These are phyloP conservation scores for Brassica incana DNA, from an alignment of 345 rosid species.

Conservation along the genomic window DNA sequence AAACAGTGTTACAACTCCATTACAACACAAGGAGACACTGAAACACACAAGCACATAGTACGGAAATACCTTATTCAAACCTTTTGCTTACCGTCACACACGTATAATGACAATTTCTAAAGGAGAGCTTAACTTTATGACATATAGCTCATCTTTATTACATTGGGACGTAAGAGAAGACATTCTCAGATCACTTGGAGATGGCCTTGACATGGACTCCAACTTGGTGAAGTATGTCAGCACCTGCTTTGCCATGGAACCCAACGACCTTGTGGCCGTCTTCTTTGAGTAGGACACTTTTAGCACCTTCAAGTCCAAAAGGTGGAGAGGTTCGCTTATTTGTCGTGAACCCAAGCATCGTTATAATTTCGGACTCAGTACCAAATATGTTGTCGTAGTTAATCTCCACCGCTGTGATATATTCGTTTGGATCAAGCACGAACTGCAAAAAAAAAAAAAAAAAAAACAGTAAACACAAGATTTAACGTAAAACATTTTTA, in stretches of 20 bases:
- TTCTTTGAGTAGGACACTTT: background rate
- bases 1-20: slow-evolving; percentile 9
- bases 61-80: slow-evolving; percentile 34
- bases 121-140: background rate
- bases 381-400: slow-evolving; percentile 2
- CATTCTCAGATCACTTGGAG: slow-evolving; percentile 13
- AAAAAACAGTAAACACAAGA: background rate
- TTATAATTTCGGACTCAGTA: background rate
- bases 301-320: background rate
- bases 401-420: background rate
- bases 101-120: slow-evolving; percentile 14
- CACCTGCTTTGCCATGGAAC: background rate
- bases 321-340: background rate
- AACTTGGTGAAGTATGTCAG: background rate
- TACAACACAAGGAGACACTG: background rate
- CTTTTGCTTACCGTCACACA: slow-evolving; percentile 8
- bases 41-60: slow-evolving; percentile 17
- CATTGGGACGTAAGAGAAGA: background rate
- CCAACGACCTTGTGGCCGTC: slow-evolving; percentile 4
- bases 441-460: background rate
- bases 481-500: background rate
- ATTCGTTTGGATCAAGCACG: background rate
- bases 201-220: slow-evolving; percentile 24
- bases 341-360: background rate
- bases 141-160: slow-evolving; percentile 19